phyloP scores from a whole-genome alignment of 805 yeast species.

The Candida sithepensis region DNA sequence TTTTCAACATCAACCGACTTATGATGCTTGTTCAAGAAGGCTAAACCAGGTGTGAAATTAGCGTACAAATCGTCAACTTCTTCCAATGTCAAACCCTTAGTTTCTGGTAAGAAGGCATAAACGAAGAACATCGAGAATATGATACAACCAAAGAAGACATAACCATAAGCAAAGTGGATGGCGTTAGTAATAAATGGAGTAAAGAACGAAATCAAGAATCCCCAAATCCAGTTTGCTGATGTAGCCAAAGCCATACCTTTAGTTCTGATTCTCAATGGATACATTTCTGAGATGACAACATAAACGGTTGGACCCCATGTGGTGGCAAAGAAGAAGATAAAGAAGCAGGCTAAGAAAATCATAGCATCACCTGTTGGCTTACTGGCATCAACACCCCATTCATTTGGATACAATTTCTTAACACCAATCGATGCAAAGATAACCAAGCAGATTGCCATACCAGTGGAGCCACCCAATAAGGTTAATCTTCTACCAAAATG shows the following conservation, averaged over 20 bases:
- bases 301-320: slow-evolving; percentile 76
- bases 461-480: slow-evolving; percentile 57
- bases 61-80: no score
- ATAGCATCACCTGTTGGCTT: slow-evolving; percentile 44
- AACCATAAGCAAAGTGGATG: slow-evolving; percentile 52
- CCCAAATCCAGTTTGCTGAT: slow-evolving; percentile 73
- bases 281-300: slow-evolving; percentile 54
- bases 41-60: slow-evolving; percentile 30
- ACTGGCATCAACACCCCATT: slow-evolving; percentile 39
- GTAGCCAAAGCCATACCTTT: slow-evolving; percentile 64
- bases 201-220: slow-evolving; percentile 65
- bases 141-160: slow-evolving; percentile 56
- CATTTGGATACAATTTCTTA: slow-evolving; percentile 38
- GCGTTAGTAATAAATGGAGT: slow-evolving; percentile 52
- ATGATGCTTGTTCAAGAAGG: slow-evolving; percentile 24
- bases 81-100: slow-evolving; percentile 63
- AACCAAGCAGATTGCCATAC: slow-evolving; percentile 59
- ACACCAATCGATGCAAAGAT: slow-evolving; percentile 61
- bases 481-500: slow-evolving; percentile 62
- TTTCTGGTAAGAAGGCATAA: slow-evolving; percentile 40
- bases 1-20: slow-evolving; percentile 4
- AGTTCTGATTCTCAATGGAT: slow-evolving; percentile 67
- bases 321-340: slow-evolving; percentile 69
- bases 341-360: slow-evolving; percentile 52
- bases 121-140: slow-evolving; percentile 48